Conservation (phyloP, 257 asterid genomes). For the Prunella vulgaris region DNA sequence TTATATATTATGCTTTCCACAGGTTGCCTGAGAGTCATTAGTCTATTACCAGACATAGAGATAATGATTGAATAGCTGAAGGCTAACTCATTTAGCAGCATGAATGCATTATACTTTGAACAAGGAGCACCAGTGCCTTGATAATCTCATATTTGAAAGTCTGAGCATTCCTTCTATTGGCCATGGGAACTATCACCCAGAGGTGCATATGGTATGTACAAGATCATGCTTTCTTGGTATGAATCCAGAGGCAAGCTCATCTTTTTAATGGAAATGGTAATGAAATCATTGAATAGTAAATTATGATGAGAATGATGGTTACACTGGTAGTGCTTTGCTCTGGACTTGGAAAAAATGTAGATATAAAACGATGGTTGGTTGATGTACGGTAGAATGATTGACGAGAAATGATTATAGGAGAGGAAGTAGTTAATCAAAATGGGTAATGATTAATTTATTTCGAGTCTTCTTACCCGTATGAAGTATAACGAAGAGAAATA, state of each 20-base stretch:
- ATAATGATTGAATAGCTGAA: conserved; percentile 22
- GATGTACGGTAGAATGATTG: too few relatives aligned
- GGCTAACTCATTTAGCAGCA: conserved; percentile 4
- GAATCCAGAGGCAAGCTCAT: neutral
- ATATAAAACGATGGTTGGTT: too few relatives aligned
- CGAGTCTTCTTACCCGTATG: too few relatives aligned
- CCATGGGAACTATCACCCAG: neutral
- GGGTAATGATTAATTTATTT: too few relatives aligned
- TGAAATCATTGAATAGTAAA: too few relatives aligned
- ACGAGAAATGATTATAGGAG: too few relatives aligned
- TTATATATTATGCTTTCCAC: conserved; percentile 21
- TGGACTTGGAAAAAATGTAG: too few relatives aligned
- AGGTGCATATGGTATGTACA: conserved; percentile 16
- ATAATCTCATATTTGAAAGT: neutral
- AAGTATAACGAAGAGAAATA: too few relatives aligned
- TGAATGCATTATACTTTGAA: neutral
- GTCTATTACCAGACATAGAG: conserved; percentile 4
- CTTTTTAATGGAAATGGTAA: too few relatives aligned
- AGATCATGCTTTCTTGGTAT: neutral
- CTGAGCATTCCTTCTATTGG: neutral
- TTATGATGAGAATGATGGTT: too few relatives aligned
- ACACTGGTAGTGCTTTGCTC: too few relatives aligned
- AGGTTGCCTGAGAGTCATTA: conserved; percentile 96
- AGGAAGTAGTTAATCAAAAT: too few relatives aligned
- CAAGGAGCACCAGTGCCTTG: neutral